Base-by-base conservation (phyloP, 1,139 yeast genomes). In the Ogataea hybrid region DNA sequence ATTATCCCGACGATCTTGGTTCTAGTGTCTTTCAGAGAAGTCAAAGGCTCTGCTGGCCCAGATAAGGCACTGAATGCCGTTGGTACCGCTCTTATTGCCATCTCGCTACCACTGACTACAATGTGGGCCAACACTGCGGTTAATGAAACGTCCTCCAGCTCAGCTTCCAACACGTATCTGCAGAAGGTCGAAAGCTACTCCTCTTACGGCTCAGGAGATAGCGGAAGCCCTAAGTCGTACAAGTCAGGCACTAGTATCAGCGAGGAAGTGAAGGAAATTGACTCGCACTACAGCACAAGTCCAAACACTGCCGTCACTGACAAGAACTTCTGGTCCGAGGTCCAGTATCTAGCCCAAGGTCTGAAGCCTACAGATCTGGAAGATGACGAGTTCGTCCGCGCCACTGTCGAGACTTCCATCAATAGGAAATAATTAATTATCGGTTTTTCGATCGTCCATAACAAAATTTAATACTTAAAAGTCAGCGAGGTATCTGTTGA, bases 21-120 rank as follows among this genome's bases (percentile, higher is more conserved):
- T 33, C 35, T 56, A 12, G 42, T 55, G 25, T 56, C 63, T 3
- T 61, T 56, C 42, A 48, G 47, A 28, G 43, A 46, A 8, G 46
- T 46, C 20, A 46, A 42, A 28, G 35, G 34, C 14, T 23, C 39
- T 2, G 50, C 42, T 25, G 52, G 51, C 20, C 32, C 57, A 5
- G 32, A 17, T 15, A 27, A 27, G 12, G 21, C 20, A 5, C 44
- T 62, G 17, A 50, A 60, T 1, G 54, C 59, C 5, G 30, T 61
- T n/a, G 64, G 63, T 4, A 46, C 57, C 4, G 58, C 62, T 4
- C 36, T 61, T 11, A 51, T 61, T 11, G 84, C 84, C 0, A 58
- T 86, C 25, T 83, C 89, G 7, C 68, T 89, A 42, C 97, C 97
- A 1, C 65, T 89, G 38, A 80, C 95, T 0, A 80, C 96, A 0